phyloP scores from a whole-genome alignment of 2,329 filamentous ascomycete species.

The Lasiodiplodia gonubiensis region DNA sequence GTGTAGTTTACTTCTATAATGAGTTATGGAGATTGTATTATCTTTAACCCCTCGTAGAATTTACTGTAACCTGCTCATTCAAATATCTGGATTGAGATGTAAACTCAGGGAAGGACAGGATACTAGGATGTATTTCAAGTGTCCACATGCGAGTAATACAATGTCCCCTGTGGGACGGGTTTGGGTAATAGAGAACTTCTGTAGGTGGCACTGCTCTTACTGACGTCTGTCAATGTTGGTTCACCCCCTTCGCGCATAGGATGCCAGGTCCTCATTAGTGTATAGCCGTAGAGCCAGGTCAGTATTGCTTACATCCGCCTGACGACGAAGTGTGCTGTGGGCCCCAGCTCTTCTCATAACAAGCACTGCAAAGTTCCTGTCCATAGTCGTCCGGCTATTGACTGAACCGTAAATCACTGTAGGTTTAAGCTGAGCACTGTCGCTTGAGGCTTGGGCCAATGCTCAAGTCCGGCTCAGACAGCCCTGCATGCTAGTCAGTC shows the following conservation, averaged over 20 bases:
- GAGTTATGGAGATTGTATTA: no score
- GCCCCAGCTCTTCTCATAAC: not conserved
- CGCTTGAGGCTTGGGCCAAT: not conserved
- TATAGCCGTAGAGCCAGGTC: not conserved
- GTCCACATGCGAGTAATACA: no score
- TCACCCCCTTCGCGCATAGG: not conserved
- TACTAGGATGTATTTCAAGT: no score
- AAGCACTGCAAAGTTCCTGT: not conserved
- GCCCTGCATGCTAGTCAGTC: not conserved
- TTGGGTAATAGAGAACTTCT: no score
- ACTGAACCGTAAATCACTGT: not conserved
- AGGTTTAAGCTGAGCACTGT: not conserved
- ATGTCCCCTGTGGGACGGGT: no score
- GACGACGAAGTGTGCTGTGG: not conserved
- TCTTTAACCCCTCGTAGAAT: no score
- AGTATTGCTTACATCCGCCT: not conserved
- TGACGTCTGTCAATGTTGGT: not conserved
- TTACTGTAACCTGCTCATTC: no score
- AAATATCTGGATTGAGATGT: no score
- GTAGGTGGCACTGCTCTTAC: no score
- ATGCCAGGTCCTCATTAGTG: not conserved
- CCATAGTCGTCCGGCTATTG: not conserved
- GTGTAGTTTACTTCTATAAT: no score
- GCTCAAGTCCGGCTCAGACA: not conserved
- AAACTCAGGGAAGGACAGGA: no score